Percentiles rank a stretch among this genome's conserved stretches.
phyloP scores from a whole-genome alignment of 495 filamentous ascomycete genomes.

The Beverwykella pulmonaria region DNA sequence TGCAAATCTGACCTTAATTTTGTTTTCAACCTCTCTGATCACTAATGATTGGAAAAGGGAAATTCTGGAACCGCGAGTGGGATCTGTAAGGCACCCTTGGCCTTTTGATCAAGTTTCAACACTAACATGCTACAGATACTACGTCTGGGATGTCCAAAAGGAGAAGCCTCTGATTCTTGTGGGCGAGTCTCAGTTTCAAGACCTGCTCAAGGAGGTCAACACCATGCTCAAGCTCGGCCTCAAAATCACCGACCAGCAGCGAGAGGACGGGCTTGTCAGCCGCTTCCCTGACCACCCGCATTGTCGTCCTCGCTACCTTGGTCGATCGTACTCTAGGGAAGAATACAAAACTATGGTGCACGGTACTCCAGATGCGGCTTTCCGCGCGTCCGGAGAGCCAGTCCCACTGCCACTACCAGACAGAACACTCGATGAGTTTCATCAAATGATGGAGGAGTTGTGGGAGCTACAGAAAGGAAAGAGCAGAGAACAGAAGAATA shows the following conservation, averaged over 20 bases:
- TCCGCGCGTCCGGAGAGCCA: conserved; percentile 19
- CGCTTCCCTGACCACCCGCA: conserved; percentile 59
- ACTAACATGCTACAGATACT: conserved; percentile 59
- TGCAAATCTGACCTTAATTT: not conserved
- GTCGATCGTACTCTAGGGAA: conserved; percentile 50
- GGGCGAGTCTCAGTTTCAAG: conserved; percentile 62
- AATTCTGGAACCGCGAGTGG: conserved; percentile 66
- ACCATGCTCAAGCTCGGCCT: conserved; percentile 50
- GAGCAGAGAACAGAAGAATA: conserved; percentile 52
- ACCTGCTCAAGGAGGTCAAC: conserved; percentile 64
- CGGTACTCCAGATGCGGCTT: conserved; percentile 35
- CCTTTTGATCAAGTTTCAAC: not conserved
- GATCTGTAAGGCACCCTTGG: conserved; percentile 64
- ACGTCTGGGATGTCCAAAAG: conserved; percentile 54
- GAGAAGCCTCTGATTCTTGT: conserved; percentile 63
- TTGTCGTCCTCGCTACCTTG: conserved; percentile 66
- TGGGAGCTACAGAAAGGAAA: conserved; percentile 51
- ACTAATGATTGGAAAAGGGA: conserved; percentile 54
- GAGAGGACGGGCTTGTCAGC: conserved; percentile 56
- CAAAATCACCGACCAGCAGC: conserved; percentile 53
- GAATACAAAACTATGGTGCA: conserved; percentile 44
- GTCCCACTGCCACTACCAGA: conserved; percentile 29
- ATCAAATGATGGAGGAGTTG: conserved; percentile 52
- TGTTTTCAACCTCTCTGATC: not conserved
- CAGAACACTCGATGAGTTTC: conserved; percentile 51